These are phyloP conservation scores for Trichoderma breve DNA, from an alignment of 2,329 filamentous ascomycete species.

Conservation along the genomic window DNA sequence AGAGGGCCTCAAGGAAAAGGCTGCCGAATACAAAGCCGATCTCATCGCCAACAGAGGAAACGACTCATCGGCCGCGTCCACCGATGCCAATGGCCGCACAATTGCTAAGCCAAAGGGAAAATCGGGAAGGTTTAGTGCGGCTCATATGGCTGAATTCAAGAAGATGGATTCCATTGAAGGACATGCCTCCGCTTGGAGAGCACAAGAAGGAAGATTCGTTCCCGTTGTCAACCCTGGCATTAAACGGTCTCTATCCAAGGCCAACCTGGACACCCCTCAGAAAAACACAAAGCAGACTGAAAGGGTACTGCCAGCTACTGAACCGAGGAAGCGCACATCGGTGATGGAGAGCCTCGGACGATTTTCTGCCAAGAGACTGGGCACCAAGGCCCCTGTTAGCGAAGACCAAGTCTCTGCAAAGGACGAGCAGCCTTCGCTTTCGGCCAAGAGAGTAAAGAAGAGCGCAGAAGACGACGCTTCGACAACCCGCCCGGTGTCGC, in stretches of 20 bases:
- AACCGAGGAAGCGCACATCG: constrained; percentile 39
- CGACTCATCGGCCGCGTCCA: constrained; percentile 33
- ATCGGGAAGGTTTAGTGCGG: constrained; percentile 75
- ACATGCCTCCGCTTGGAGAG: constrained; percentile 76
- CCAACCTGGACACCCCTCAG: constrained; percentile 39
- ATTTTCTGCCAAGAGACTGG: constrained; percentile 29
- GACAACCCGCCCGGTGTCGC: constrained; percentile 58
- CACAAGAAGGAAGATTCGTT: constrained; percentile 52
- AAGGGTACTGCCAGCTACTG: constrained; percentile 52
- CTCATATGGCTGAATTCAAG: constrained; percentile 84
- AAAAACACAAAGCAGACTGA: constrained; percentile 53
- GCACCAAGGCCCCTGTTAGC: constrained; percentile 23
- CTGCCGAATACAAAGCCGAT: constrained; percentile 66
- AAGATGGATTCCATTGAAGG: constrained; percentile 97
- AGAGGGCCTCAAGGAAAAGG: constrained; percentile 69
- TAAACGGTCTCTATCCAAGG: constrained; percentile 47
- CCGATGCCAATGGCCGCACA: constrained; percentile 55
- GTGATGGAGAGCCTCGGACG: constrained; percentile 34
- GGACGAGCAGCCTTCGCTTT: constrained; percentile 24
- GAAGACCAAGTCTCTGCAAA: constrained; percentile 22
- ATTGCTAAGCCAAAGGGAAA: constrained; percentile 80
- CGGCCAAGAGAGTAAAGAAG: constrained; percentile 71
- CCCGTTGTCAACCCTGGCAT: constrained; percentile 40
- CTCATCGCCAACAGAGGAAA: constrained; percentile 61
- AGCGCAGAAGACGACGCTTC: constrained; percentile 67